phyloP scores from a whole-genome alignment of 768 basidiomycete genomes.

The Mycena floridula region DNA sequence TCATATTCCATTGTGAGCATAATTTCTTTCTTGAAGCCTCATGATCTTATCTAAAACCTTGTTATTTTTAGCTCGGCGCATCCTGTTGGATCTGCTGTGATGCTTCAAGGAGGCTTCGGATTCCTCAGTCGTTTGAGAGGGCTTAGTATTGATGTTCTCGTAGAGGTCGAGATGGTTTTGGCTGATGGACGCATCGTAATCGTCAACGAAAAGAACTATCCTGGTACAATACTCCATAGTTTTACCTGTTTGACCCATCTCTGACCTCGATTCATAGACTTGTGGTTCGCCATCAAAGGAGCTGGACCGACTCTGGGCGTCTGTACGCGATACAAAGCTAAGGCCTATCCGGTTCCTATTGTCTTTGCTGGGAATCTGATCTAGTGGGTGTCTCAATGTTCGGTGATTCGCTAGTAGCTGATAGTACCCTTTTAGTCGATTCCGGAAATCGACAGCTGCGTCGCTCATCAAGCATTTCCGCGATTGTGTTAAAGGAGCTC shows the following conservation, averaged over 20 bases:
- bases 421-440: constrained; percentile 55
- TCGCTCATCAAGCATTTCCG: constrained; percentile 89
- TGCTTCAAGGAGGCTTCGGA: constrained; percentile 87
- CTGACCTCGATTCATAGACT: too few relatives aligned
- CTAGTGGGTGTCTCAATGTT: constrained; percentile 80
- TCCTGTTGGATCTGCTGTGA: constrained; percentile 72
- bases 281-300: constrained; percentile 86
- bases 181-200: constrained; percentile 85
- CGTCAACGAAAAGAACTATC: constrained; percentile 64
- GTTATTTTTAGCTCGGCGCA: too few relatives aligned
- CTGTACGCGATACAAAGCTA: constrained; percentile 87
- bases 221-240: too few relatives aligned
- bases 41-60: too few relatives aligned
- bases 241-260: too few relatives aligned
- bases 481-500: constrained; percentile 87
- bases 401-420: constrained; percentile 9
- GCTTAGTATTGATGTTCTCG: constrained; percentile 82
- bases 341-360: constrained; percentile 83
- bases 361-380: constrained; percentile 92
- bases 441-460: constrained; percentile 80
- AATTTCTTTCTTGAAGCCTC: too few relatives aligned
- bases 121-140: constrained; percentile 80
- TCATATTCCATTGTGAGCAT: constrained; percentile 81
- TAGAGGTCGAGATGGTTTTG: constrained; percentile 91
- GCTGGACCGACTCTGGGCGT: constrained; percentile 82